Conservation (phyloP, 2,329 filamentous ascomycete genomes). For the Ceratocystiopsis minuta region DNA sequence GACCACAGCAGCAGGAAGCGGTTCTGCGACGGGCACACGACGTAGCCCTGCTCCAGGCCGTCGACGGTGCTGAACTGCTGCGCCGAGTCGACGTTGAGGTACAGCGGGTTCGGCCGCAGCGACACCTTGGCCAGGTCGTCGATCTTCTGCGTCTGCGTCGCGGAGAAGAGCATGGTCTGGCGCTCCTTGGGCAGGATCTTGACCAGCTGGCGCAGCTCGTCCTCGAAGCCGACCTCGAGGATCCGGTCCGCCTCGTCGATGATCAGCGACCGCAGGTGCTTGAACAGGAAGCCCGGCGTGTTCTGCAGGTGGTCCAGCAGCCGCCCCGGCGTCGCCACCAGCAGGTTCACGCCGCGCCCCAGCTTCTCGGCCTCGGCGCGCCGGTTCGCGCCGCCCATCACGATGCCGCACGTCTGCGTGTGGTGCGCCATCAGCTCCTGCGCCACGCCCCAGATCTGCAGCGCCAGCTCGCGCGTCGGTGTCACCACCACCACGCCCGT, state of each 20-base stretch:
- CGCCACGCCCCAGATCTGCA: conserved; percentile 93
- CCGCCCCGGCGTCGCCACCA: conserved; percentile 85
- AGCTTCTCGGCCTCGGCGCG: conserved; percentile 89
- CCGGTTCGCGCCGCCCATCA: conserved; percentile 86
- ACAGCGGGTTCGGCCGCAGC: conserved; percentile 72
- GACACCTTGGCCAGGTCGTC: conserved; percentile 93
- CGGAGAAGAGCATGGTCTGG: conserved; percentile 97
- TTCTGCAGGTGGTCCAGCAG: conserved; percentile 89
- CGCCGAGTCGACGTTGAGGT: conserved; percentile 88
- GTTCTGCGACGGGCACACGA: conserved; percentile 83
- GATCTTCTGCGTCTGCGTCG: conserved; percentile 95
- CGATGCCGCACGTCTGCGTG: conserved; percentile 55
- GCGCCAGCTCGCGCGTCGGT: conserved; percentile 79
- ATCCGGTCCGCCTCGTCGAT: conserved; percentile 97
- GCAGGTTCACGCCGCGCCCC: conserved; percentile 77
- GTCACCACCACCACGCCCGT: conserved; percentile 86
- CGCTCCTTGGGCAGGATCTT: conserved; percentile 79
- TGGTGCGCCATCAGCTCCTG: conserved; percentile 84
- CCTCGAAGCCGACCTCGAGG: conserved; percentile 92
- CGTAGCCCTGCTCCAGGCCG: conserved; percentile 88
- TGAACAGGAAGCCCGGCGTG: conserved; percentile 75
- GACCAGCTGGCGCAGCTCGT: conserved; percentile 93
- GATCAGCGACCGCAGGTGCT: conserved; percentile 79
- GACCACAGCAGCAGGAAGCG: conserved; percentile 87
- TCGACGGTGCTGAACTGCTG: conserved; percentile 70